Evolutionary conservation across 139 green algal genomes (phyloP).

Genomic region (Chlamydomonas sphaeroides): DNA sequence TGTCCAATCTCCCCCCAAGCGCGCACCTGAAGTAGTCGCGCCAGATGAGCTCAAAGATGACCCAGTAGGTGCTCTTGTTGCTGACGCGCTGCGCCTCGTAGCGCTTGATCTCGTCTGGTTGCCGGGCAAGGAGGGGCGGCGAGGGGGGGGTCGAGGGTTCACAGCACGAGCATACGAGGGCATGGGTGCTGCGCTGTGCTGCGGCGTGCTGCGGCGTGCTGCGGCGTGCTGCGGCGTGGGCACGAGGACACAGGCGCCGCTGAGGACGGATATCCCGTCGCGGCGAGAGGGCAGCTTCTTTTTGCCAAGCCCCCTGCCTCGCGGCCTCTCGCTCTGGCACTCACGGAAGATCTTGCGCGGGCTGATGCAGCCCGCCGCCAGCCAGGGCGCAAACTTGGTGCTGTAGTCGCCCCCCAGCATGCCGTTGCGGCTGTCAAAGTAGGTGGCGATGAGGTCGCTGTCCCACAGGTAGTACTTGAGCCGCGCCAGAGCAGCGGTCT

Average conservation of each 20-base stretch:
- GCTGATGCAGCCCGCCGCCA: slow-evolving; percentile 90
- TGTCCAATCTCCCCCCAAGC: no score
- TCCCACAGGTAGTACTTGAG: slow-evolving; percentile 97
- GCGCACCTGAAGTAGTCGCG: slow-evolving; percentile 92
- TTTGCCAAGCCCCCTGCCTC: no score
- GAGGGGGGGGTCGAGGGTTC: no score
- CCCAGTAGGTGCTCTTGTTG: slow-evolving; percentile 97
- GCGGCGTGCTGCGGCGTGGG: no score
- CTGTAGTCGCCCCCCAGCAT: slow-evolving; percentile 96
- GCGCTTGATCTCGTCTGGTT: slow-evolving; percentile 70
- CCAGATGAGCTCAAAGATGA: slow-evolving; percentile 95
- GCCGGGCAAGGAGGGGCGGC: no score
- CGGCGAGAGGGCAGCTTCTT: no score
- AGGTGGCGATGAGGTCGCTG: slow-evolving; percentile 69
- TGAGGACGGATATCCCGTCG: no score
- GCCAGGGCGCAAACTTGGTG: slow-evolving; percentile 91
- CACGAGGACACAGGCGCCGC: no score
- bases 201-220: no score
- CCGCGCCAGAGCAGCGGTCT: slow-evolving; percentile 85
- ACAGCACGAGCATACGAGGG: no score
- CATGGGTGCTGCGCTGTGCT: no score
- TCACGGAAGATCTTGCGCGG: slow-evolving; percentile 35
- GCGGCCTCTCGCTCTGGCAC: no score
- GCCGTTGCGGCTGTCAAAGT: slow-evolving; percentile 88
- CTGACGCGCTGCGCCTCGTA: slow-evolving; percentile 84